Conservation (phyloP, 495 filamentous ascomycete genomes). For the Recurvomyces mirabilis region DNA sequence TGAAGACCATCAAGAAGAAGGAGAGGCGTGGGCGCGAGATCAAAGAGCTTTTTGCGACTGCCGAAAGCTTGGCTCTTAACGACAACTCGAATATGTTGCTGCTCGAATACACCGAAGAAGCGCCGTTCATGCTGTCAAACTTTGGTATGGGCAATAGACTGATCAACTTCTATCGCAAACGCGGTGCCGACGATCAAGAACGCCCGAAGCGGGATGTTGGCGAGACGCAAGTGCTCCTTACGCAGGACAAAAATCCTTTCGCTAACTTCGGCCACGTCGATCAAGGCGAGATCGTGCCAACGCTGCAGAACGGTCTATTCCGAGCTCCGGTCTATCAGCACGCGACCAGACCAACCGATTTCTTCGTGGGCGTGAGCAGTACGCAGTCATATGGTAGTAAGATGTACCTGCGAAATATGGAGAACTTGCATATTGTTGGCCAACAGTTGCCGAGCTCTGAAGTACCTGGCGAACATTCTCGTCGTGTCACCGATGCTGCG, state of each 20-base stretch:
- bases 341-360: constrained; percentile 64
- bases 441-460: constrained; percentile 86
- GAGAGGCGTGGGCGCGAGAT: constrained; percentile 61
- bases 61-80: constrained; percentile 66
- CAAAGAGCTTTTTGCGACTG: constrained; percentile 59
- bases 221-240: constrained; percentile 73
- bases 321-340: constrained; percentile 89
- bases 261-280: constrained; percentile 88
- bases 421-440: constrained; percentile 79
- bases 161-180: constrained; percentile 91
- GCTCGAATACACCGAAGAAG: constrained; percentile 92
- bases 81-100: constrained; percentile 81
- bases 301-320: constrained; percentile 90
- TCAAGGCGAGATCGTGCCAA: constrained; percentile 75
- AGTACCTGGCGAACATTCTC: constrained; percentile 82
- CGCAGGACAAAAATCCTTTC: constrained; percentile 91
- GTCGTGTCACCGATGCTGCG: constrained; percentile 84
- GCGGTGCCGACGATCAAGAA: constrained; percentile 62
- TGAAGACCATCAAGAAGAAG: constrained; percentile 67
- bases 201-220: constrained; percentile 70
- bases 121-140: constrained; percentile 80
- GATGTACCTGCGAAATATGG: constrained; percentile 77
- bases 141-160: constrained; percentile 94
- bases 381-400: constrained; percentile 60
- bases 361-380: constrained; percentile 69